Base-by-base conservation (phyloP, 2,329 filamentous ascomycete species). In the Alternaria tenuissima region DNA sequence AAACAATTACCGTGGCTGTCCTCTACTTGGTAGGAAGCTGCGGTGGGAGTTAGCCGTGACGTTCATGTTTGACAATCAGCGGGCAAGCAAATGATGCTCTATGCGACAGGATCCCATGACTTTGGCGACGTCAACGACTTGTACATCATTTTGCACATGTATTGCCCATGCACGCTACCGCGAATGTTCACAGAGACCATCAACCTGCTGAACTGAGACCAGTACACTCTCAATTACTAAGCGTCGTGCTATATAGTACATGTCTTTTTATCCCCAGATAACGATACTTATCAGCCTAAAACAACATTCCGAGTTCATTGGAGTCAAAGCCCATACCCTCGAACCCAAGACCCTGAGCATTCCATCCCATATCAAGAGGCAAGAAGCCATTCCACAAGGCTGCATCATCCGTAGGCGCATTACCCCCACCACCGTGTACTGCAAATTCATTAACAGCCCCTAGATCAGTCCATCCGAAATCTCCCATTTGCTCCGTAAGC, bases 391-490 rank as follows among this genome's bases (percentile, higher is more conserved):
- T 70, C 71, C 74, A 78, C 39, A 77, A 53, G 5, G 70, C 70
- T 20, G 63, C 53, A n/a, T 74, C 75, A 64, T 76, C 72, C 4
- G 56, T 20, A 9, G 61, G 54, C 4, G 62, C 67, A 57, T 74
- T 76, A 1, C 59, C 60, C 12, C 64, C 77, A 59, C 74, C 74
- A 0, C 81, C 81, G 67, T 81, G 81, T 52, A 83, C 78, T 0
- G 81, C 82, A 59, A 83, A 83, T 34, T 83, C 81, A 6, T 81
- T 81, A 14, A 83, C 81, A 14, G 81, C 81, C 59, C 78, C 72
- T 3, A 83, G 68, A 69, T 83, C 81, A 3, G 81, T 83, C 81
- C 81, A 83, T 28, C 79, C 81, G 65, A 83, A 83, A 59, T 83
- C 81, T 7, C 81, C 81, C 79, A 83, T 81, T 41, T 76, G 75